These are phyloP conservation scores for Turritis glabra DNA, from an alignment of 345 rosid genomes.

Conservation along the genomic window DNA sequence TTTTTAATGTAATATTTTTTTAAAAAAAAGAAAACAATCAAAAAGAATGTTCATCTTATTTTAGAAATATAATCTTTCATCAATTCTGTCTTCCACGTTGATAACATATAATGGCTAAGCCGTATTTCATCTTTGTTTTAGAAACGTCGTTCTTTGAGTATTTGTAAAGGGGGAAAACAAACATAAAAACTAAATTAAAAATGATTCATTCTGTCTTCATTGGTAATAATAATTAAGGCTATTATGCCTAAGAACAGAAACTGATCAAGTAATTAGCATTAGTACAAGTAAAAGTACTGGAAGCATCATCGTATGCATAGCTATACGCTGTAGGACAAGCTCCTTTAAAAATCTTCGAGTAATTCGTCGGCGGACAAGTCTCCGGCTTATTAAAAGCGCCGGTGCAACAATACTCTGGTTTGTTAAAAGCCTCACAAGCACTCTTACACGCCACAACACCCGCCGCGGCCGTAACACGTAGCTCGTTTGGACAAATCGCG, in stretches of 20 bases:
- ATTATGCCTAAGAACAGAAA: slow-evolving; percentile 48
- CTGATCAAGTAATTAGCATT: slow-evolving; percentile 72
- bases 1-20: background rate
- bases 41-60: background rate
- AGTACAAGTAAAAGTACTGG: slow-evolving; percentile 76
- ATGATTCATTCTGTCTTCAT: too few relatives aligned
- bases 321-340: slow-evolving; percentile 91
- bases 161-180: background rate
- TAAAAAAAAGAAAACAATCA: background rate
- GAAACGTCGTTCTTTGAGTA: background rate
- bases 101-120: background rate
- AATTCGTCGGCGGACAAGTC: slow-evolving; percentile 67
- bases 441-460: slow-evolving; percentile 81
- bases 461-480: slow-evolving; percentile 42
- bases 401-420: slow-evolving; percentile 81
- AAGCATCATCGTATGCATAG: slow-evolving; percentile 86
- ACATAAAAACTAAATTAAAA: background rate
- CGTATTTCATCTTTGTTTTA: background rate
- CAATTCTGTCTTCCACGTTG: background rate
- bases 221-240: background rate
- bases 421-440: slow-evolving; percentile 70
- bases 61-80: background rate
- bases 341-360: slow-evolving; percentile 67
- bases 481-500: slow-evolving; percentile 57
- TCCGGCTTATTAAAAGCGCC: slow-evolving; percentile 55